Evolutionary conservation across 2,329 filamentous ascomycete genomes (phyloP).

Genomic region (Fusarium temperatum): DNA sequence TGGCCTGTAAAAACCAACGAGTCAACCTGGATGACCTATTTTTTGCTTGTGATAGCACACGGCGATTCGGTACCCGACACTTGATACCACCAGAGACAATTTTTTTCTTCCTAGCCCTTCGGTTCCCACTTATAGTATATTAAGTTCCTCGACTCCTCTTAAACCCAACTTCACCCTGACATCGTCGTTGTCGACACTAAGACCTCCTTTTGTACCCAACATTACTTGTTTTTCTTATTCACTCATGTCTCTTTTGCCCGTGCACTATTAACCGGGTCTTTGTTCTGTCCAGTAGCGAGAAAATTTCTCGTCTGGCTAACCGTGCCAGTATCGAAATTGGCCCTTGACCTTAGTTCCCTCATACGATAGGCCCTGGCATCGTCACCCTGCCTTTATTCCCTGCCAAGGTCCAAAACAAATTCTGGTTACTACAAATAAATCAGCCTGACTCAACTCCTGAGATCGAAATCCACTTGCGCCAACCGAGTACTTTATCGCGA

Average conservation of each 20-base stretch:
- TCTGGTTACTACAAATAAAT: slow-evolving; percentile 27
- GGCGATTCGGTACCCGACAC: slow-evolving; percentile 29
- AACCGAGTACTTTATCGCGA: slow-evolving; percentile 1
- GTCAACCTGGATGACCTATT: slow-evolving; percentile 16
- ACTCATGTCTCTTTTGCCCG: neutral
- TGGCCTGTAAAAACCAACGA: slow-evolving; percentile 11
- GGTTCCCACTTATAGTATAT: slow-evolving; percentile 22
- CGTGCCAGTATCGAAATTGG: slow-evolving; percentile 33
- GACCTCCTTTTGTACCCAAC: slow-evolving; percentile 14
- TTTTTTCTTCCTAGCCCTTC: slow-evolving; percentile 39
- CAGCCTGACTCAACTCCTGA: slow-evolving; percentile 25
- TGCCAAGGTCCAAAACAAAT: slow-evolving; percentile 30
- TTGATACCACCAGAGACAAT: slow-evolving; percentile 37
- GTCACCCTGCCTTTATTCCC: slow-evolving; percentile 27
- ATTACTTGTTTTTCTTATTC: neutral
- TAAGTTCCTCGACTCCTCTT: slow-evolving; percentile 34
- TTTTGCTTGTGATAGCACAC: slow-evolving; percentile 38
- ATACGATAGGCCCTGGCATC: slow-evolving; percentile 27
- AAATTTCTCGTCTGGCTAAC: slow-evolving; percentile 20
- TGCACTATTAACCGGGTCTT: slow-evolving; percentile 13
- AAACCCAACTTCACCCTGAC: slow-evolving; percentile 28
- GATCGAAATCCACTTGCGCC: slow-evolving; percentile 11
- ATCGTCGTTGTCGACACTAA: slow-evolving; percentile 26
- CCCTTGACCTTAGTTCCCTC: slow-evolving; percentile 27
- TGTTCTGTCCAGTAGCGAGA: slow-evolving; percentile 12